Percentiles rank a stretch among this genome's conserved stretches.
These are phyloP conservation scores for Omphalotus guepiniiformis DNA, from an alignment of 768 basidiomycete species.

Conservation along the genomic window DNA sequence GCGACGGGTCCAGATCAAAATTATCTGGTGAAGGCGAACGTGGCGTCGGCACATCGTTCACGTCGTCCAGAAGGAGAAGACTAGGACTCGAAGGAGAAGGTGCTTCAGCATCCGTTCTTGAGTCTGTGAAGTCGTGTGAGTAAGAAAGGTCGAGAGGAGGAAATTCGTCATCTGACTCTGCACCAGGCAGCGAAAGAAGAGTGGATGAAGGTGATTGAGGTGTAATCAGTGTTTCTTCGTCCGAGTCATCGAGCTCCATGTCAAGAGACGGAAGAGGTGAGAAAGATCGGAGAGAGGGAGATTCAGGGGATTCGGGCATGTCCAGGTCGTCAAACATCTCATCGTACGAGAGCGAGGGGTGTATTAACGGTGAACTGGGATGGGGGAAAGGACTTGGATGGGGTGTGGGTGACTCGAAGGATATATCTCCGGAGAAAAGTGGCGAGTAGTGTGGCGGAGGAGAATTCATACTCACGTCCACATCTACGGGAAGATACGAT, in stretches of 20 bases:
- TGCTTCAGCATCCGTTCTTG: background rate
- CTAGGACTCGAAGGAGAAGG: background rate
- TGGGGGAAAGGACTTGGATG: background rate
- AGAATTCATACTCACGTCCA: background rate
- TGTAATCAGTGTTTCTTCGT: background rate
- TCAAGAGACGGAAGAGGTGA: background rate
- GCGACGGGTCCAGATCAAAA: constrained; percentile 22
- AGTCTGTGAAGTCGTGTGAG: background rate
- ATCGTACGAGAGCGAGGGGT: background rate
- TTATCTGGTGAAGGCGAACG: constrained; percentile 34
- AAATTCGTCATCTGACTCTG: constrained; percentile 27
- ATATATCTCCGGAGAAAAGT: background rate
- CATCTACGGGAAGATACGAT: background rate
- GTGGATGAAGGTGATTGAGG: constrained; percentile 16
- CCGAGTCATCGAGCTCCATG: background rate
- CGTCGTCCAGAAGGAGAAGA: constrained; percentile 27
- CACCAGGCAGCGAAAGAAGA: constrained; percentile 33
- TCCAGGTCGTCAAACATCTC: background rate
- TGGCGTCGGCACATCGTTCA: constrained; percentile 22
- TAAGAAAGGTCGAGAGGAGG: background rate
- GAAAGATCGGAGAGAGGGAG: background rate
- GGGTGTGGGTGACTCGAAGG: background rate
- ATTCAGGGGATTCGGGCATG: background rate
- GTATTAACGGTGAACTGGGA: background rate
- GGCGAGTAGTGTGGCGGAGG: background rate